Evolutionary conservation across 805 yeast genomes (phyloP), one percentile per base, ranked within the genome.

Genomic region (Ogataea pignaliae): DNA sequence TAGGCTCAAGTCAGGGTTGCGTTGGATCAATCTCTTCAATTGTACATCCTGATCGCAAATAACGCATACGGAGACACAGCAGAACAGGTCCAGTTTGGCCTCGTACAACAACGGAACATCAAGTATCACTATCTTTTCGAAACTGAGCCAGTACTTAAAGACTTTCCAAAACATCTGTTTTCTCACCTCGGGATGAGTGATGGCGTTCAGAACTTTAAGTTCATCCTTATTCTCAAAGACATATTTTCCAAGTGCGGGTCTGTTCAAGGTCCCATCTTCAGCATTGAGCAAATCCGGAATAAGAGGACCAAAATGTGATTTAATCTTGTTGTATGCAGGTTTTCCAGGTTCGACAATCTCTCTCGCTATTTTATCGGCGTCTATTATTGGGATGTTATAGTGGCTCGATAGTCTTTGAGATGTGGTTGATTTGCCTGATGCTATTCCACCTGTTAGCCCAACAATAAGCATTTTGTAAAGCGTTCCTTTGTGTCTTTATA

Each of bases 391-490:
- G 5, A 85, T 46, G 2, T 69, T 58, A 56, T 81, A 73, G 10
- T 77, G 65, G 10, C 77, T 75, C 4, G 62, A 48, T 10, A 93
- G 65, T 31, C 76, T 63, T 14, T 66, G 58, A 0, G 97, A 87
- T 0, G 87, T 97, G 0, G 98, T 91, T 15, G 96, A 84, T 58
- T 93, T 93, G 3, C 99, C 99, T n/a, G 93, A 76, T 5, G 97
- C 96, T 40, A 93, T 93, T 1, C 97, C 97, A 2, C 99, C 99
- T 0, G 99, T 93, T n/a, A 93, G 75, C 1, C 99, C 99, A 6
- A 93, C 76, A 29, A 93, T 75, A 37, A 93, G 75, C 99, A 93
- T 91, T 37, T 12, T 32, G 5, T 17, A 21, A 21, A 21, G 18
- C n/a, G 18, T 40, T 18, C 12, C 2, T 9, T 16, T 30, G 14